These are phyloP conservation scores for Isabelozyma gotoi DNA, from an alignment of 805 yeast species.

Conservation along the genomic window DNA sequence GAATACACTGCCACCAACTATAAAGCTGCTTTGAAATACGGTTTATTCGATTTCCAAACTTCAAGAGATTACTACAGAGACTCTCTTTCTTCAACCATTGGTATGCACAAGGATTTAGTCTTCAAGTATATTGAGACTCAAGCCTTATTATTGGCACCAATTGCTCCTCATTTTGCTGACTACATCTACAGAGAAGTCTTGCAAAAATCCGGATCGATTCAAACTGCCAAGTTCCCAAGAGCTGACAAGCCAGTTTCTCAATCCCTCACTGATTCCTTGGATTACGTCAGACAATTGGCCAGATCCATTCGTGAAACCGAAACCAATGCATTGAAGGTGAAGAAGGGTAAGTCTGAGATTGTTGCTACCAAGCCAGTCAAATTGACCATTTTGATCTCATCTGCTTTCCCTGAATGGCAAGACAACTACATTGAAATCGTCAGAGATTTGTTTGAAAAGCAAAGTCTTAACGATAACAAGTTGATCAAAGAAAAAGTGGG, in stretches of 20 bases:
- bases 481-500: conserved; percentile 65
- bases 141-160: conserved; percentile 80
- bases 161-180: conserved; percentile 96
- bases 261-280: conserved; percentile 64
- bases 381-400: conserved; percentile 70
- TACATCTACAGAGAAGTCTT: conserved; percentile 83
- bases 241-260: conserved; percentile 65
- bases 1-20: conserved; percentile 73
- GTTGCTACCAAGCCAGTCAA: conserved; percentile 73
- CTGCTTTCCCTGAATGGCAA: conserved; percentile 77
- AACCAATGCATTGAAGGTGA: conserved; percentile 72
- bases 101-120: conserved; percentile 84
- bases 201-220: conserved; percentile 64
- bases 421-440: conserved; percentile 64
- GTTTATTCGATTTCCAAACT: conserved; percentile 91
- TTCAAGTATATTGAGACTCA: conserved; percentile 83
- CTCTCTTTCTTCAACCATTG: conserved; percentile 47
- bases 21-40: conserved; percentile 86
- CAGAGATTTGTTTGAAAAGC: conserved; percentile 67
- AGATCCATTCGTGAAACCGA: conserved; percentile 92
- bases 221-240: conserved; percentile 78
- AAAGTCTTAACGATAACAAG: conserved; percentile 63
- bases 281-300: conserved; percentile 73
- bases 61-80: conserved; percentile 97
- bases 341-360: conserved; percentile 79